Conservation (phyloP, 768 basidiomycete genomes). For the Tulasnella sp. region DNA sequence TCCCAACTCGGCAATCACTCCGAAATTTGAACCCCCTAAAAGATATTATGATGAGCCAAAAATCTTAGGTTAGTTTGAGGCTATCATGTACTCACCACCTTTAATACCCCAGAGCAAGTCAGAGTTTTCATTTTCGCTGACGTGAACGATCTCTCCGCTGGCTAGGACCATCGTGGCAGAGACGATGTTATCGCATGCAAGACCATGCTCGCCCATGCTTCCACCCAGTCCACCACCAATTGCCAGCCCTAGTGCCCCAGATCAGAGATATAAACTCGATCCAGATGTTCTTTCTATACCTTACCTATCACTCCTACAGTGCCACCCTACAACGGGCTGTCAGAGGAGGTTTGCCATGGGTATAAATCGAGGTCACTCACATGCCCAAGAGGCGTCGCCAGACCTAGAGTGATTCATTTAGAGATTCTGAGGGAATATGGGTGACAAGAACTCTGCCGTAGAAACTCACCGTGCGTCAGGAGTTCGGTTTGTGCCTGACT, state of each 20-base stretch:
- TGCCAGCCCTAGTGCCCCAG: not conserved
- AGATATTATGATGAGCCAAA: too few species aligned
- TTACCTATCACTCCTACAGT: not conserved
- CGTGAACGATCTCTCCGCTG: conserved; percentile 1
- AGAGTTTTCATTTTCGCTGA: not conserved
- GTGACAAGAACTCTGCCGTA: too few species aligned
- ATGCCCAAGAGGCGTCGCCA: not conserved
- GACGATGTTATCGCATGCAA: conserved; percentile 11
- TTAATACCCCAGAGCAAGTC: conserved; percentile 14
- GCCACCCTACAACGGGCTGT: too few species aligned
- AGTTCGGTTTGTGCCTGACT: too few species aligned
- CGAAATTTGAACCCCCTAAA: conserved; percentile 14
- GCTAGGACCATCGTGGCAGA: conserved; percentile 9
- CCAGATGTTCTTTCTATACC: too few species aligned
- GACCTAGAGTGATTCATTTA: conserved; percentile 2
- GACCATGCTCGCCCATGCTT: not conserved
- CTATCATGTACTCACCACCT: conserved; percentile 1
- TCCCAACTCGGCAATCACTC: conserved; percentile 6
- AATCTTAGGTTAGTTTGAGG: too few species aligned
- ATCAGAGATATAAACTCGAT: too few species aligned
- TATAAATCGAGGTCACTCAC: not conserved
- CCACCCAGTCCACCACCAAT: conserved; percentile 8
- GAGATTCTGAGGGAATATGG: too few species aligned
- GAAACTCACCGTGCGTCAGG: too few species aligned
- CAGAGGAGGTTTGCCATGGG: too few species aligned